Conservation (phyloP, 2,329 filamentous ascomycete genomes). For the Monilinia laxa region DNA sequence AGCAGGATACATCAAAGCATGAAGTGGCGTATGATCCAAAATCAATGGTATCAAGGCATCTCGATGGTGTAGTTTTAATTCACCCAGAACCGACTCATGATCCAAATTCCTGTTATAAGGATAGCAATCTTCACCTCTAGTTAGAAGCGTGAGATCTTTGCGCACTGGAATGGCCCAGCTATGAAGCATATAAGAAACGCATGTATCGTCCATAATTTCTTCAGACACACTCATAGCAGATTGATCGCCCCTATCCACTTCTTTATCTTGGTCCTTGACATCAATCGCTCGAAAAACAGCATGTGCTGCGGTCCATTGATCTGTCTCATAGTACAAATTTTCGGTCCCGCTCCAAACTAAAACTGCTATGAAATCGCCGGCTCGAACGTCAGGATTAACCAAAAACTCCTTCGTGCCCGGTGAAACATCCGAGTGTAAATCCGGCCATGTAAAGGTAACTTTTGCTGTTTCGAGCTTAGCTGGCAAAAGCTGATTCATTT, state of each 20-base stretch:
- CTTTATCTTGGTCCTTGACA: too few relatives aligned
- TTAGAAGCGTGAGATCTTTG: neutral
- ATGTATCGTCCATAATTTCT: too few relatives aligned
- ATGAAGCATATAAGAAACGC: neutral
- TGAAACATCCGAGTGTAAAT: neutral
- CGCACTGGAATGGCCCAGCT: slow-evolving; percentile 11
- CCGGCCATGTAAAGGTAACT: neutral
- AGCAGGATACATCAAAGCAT: slow-evolving; percentile 12
- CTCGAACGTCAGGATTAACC: neutral
- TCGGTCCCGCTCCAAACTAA: neutral
- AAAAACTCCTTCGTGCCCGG: neutral
- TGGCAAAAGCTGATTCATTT: neutral
- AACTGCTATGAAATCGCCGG: slow-evolving; percentile 9
- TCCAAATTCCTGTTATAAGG: neutral
- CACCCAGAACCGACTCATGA: neutral
- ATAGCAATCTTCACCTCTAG: too few relatives aligned
- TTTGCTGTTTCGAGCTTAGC: neutral
- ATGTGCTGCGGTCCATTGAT: neutral
- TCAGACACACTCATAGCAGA: too few relatives aligned
- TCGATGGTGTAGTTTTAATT: slow-evolving; percentile 1
- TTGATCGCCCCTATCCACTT: too few relatives aligned
- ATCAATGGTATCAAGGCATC: slow-evolving; percentile 8
- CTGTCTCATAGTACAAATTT: neutral
- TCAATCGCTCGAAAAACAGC: neutral
- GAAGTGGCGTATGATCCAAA: neutral